These are phyloP conservation scores for Amoebophrya sp. DNA, from an alignment of 169 alveolate genomes.

Conservation along the genomic window DNA sequence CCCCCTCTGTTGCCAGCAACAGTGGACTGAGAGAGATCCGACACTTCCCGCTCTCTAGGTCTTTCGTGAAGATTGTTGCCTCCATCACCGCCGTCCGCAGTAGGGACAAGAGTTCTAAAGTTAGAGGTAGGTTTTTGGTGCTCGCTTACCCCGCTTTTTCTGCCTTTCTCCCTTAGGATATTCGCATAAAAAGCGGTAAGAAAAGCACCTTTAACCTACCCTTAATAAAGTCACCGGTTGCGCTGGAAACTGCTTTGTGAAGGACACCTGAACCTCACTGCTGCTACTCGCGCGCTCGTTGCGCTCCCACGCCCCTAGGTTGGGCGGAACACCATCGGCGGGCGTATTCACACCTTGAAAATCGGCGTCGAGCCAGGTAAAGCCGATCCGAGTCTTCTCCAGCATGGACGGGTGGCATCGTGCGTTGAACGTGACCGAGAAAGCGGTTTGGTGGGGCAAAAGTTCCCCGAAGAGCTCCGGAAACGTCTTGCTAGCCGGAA, in stretches of 20 bases:
- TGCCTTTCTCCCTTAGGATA: too few species aligned
- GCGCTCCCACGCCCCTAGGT: background rate
- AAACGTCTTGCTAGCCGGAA: background rate
- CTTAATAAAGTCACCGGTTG: background rate
- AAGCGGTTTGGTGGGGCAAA: background rate
- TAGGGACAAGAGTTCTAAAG: background rate
- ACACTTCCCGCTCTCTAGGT: background rate
- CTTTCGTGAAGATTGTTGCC: background rate
- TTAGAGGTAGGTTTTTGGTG: too few species aligned
- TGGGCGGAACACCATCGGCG: background rate
- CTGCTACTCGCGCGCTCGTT: background rate
- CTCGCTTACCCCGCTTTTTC: too few species aligned
- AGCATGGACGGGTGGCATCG: slow-evolving; percentile 1
- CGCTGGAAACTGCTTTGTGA: background rate
- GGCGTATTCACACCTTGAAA: background rate
- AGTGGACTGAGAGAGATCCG: background rate
- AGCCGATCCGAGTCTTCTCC: background rate
- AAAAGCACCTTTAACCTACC: too few species aligned
- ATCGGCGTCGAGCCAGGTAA: background rate
- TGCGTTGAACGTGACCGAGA: background rate
- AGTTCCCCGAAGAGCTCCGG: background rate
- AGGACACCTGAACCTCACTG: background rate
- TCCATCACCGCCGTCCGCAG: background rate
- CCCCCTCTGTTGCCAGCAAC: background rate
- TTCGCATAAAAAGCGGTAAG: too few species aligned